Evolutionary conservation across 169 alveolate genomes (phyloP).

Genomic region (Plasmodium ovale): DNA sequence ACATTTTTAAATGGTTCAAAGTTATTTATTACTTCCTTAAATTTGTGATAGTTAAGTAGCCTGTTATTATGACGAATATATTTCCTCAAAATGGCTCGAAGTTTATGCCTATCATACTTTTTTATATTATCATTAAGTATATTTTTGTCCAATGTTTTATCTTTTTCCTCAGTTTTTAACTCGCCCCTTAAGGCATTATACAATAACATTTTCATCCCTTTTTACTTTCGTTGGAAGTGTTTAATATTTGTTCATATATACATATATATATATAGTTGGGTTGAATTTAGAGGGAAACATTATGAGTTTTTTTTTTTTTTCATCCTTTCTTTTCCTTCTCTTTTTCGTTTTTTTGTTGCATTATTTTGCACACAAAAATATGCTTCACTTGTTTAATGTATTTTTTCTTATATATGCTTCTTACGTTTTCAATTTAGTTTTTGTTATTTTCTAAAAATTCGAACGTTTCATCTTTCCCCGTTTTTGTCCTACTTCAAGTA

Average conservation of each 20-base stretch:
- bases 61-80: conserved; percentile 63
- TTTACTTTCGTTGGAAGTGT: neutral
- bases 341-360: too few relatives aligned
- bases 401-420: too few relatives aligned
- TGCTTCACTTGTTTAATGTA: too few relatives aligned
- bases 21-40: conserved; percentile 61
- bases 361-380: too few relatives aligned
- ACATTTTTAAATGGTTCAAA: conserved; percentile 66
- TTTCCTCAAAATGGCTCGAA: conserved; percentile 61
- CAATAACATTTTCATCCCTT: conserved; percentile 33
- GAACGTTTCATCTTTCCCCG: too few relatives aligned
- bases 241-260: neutral
- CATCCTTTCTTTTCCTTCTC: too few relatives aligned
- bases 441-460: too few relatives aligned
- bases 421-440: too few relatives aligned
- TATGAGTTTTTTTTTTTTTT: neutral
- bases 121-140: conserved; percentile 26
- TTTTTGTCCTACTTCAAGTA: too few relatives aligned
- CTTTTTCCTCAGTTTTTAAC: conserved; percentile 34
- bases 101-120: conserved; percentile 68
- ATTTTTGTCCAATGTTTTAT: conserved; percentile 8
- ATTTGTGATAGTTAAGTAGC: conserved; percentile 47
- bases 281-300: neutral
- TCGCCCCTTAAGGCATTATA: conserved; percentile 28
- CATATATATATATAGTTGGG: too few relatives aligned